These are phyloP conservation scores for Phytomonas sp. DNA, from an alignment of 208 protist species.

Conservation along the genomic window DNA sequence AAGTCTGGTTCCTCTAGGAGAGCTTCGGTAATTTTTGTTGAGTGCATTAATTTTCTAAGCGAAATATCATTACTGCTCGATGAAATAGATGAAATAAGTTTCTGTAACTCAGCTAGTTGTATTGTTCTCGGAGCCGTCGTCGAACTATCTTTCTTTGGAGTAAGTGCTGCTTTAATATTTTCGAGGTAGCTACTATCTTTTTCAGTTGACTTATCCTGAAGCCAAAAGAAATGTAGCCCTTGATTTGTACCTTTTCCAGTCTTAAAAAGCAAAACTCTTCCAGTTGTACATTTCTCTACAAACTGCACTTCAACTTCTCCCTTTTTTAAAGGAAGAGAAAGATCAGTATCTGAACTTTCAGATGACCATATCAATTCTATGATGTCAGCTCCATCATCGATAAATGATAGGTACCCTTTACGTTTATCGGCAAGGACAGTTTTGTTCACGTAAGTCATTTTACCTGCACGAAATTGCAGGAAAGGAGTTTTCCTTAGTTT, in stretches of 20 bases:
- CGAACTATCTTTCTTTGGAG: conserved; percentile 1
- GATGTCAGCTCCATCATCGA: conserved; percentile 13
- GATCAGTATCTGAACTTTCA: conserved; percentile 12
- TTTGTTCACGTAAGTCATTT: conserved; percentile 54
- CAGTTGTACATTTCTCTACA: conserved; percentile 67
- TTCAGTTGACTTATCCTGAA: conserved; percentile 73
- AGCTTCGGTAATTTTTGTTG: conserved; percentile 24
- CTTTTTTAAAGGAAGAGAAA: conserved; percentile 15
- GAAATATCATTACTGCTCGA: conserved; percentile 16
- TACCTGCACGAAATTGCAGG: conserved; percentile 64
- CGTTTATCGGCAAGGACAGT: conserved; percentile 42
- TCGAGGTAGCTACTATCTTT: conserved; percentile 47
- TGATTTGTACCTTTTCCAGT: conserved; percentile 17
- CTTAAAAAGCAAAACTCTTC: conserved; percentile 62
- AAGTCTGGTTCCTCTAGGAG: conserved; percentile 45
- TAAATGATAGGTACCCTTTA: conserved; percentile 54
- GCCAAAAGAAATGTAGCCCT: conserved; percentile 63
- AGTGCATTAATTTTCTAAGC: not conserved
- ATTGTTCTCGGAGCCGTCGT: conserved; percentile 15
- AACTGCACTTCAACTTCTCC: conserved; percentile 24
- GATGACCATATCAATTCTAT: conserved; percentile 47
- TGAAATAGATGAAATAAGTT: conserved; percentile 43
- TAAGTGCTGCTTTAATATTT: conserved; percentile 34
- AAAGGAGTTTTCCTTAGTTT: conserved; percentile 18
- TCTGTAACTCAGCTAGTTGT: conserved; percentile 44